Evolutionary conservation across 495 filamentous ascomycete species (phyloP).

Genomic region (Daldinia concentrica): DNA sequence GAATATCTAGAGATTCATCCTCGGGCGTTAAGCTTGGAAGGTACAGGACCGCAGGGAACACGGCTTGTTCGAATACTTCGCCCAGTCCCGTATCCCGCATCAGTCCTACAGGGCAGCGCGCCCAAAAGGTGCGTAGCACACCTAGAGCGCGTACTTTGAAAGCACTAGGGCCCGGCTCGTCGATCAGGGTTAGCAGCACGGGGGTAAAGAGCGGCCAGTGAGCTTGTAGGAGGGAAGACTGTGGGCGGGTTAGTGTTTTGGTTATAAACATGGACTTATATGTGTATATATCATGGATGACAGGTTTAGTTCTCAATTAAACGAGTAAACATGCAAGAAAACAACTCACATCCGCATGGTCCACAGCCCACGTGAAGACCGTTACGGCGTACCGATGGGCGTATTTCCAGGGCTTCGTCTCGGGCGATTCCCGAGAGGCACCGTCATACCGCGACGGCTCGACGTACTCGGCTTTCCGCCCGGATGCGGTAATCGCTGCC

Average conservation of each 20-base stretch:
- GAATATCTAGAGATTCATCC: constrained; percentile 70
- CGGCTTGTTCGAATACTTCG: constrained; percentile 79
- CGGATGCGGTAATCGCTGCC: constrained; percentile 67
- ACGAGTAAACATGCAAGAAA: background rate
- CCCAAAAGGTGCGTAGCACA: constrained; percentile 69
- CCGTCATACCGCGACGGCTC: constrained; percentile 49
- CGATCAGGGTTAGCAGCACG: constrained; percentile 79
- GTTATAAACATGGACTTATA: background rate
- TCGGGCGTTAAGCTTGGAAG: constrained; percentile 84
- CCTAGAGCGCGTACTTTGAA: constrained; percentile 65
- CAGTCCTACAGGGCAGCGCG: constrained; percentile 62
- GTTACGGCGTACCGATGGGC: constrained; percentile 67
- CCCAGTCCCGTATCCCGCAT: constrained; percentile 78
- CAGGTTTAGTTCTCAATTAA: no score
- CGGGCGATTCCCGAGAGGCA: constrained; percentile 54
- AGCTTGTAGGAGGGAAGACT: constrained; percentile 38
- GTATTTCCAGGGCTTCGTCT: constrained; percentile 80
- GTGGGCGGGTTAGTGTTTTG: background rate
- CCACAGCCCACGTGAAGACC: constrained; percentile 72
- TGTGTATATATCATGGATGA: background rate
- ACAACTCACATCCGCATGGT: constrained; percentile 56
- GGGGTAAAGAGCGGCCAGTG: constrained; percentile 88
- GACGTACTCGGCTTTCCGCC: constrained; percentile 61
- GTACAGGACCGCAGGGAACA: constrained; percentile 75
- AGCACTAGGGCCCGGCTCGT: constrained; percentile 64